Conservation (phyloP, 2,329 filamentous ascomycete species). For the Sclerotinia minor region DNA sequence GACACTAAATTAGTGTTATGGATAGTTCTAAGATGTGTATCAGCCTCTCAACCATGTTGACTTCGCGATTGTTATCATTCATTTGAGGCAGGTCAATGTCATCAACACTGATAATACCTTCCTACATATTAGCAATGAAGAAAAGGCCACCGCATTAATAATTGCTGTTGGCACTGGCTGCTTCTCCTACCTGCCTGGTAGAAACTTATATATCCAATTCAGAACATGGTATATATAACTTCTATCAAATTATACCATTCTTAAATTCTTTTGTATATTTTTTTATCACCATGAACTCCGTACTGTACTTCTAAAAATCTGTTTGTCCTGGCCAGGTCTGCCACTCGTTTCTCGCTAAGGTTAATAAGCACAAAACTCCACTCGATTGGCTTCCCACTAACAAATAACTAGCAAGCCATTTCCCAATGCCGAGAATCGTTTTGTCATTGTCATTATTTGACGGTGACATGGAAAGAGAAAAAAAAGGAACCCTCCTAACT, state of each 20-base stretch:
- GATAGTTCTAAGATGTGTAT: constrained; percentile 13
- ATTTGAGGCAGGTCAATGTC: constrained; percentile 2
- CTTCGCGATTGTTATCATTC: constrained; percentile 3
- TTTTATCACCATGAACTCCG: no score
- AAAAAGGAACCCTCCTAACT: neutral
- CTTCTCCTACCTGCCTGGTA: neutral
- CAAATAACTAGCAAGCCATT: neutral
- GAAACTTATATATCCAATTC: neutral
- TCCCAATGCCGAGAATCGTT: neutral
- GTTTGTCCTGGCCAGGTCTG: neutral
- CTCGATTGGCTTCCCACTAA: neutral
- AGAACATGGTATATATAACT: neutral
- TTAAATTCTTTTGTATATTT: no score
- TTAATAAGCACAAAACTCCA: neutral
- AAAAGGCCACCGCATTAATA: no score
- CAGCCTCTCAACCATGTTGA: neutral
- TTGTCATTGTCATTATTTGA: neutral
- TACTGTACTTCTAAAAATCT: neutral
- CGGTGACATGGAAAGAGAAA: neutral
- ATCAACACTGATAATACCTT: neutral
- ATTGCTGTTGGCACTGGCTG: no score
- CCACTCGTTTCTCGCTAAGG: neutral
- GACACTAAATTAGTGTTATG: constrained; percentile 2
- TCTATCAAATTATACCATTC: neutral
- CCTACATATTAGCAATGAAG: neutral